Conservation (phyloP, 2,329 filamentous ascomycete genomes). For the Incumbomyces lentus region DNA sequence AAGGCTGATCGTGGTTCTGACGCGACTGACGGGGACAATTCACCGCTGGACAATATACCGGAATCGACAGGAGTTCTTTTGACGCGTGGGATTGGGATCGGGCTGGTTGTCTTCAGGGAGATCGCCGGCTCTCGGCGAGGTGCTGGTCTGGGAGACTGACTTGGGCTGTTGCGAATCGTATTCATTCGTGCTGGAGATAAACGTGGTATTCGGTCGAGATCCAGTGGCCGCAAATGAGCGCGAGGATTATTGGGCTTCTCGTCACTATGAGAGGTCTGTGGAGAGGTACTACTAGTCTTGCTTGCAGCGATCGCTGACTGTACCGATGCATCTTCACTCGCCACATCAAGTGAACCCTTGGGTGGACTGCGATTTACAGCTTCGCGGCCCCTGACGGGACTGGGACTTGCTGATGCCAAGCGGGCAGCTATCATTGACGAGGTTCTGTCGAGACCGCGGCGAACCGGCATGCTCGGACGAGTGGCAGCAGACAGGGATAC, state of each 20-base stretch:
- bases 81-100: background rate
- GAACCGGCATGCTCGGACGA: background rate
- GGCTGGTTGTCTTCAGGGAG: background rate
- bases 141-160: no score
- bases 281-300: background rate
- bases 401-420: conserved; percentile 1
- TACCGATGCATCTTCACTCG: no score
- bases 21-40: background rate
- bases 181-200: background rate
- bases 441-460: background rate
- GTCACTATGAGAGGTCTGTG: background rate
- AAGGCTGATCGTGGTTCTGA: background rate
- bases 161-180: no score
- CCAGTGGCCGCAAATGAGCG: background rate
- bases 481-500: background rate
- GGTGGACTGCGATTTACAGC: no score
- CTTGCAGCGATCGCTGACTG: no score
- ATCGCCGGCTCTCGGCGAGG: background rate
- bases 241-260: background rate
- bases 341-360: no score
- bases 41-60: background rate
- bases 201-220: background rate
- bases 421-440: conserved; percentile 4
- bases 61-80: background rate
- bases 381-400: background rate